Evolutionary conservation across 768 basidiomycete genomes (phyloP).

Genomic region (Favolaschia claudopus): DNA sequence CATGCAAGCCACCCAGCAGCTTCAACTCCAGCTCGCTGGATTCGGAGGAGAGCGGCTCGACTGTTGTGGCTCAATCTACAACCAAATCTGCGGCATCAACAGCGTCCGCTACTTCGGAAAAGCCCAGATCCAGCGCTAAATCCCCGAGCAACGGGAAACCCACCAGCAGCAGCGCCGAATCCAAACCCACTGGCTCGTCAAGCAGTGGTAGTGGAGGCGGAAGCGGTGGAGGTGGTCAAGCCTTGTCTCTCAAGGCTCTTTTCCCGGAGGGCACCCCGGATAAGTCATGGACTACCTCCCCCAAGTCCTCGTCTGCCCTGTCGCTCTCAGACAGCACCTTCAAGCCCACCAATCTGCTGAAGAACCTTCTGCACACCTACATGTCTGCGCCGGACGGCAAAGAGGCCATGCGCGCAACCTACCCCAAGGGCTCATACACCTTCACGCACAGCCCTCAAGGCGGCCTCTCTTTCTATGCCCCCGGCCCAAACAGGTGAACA

Average conservation of each 20-base stretch:
- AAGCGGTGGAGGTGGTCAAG: conserved; percentile 4
- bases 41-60: not conserved
- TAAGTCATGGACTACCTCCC: conserved; percentile 57
- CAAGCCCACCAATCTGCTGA: conserved; percentile 47
- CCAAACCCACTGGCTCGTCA: conserved; percentile 24
- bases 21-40: not conserved
- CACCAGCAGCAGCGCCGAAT: conserved; percentile 6
- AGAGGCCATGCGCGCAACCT: conserved; percentile 58
- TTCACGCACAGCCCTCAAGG: conserved; percentile 55
- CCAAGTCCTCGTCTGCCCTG: conserved; percentile 41
- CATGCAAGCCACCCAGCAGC: conserved; percentile 15
- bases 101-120: not conserved
- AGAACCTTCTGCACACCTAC: conserved; percentile 48
- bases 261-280: conserved; percentile 48
- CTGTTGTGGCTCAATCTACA: not conserved
- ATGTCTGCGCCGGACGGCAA: conserved; percentile 58
- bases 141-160: too few species aligned
- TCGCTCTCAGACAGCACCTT: conserved; percentile 55
- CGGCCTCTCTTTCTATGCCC: conserved; percentile 77
- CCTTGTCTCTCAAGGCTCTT: conserved; percentile 38
- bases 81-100: not conserved
- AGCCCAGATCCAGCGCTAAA: too few species aligned
- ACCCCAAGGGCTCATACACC: conserved; percentile 65
- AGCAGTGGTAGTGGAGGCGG: conserved; percentile 10
- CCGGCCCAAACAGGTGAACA: conserved; percentile 59